These are phyloP conservation scores for Boletus pseudo-olivaceus DNA, from an alignment of 768 basidiomycete genomes.

Conservation along the genomic window DNA sequence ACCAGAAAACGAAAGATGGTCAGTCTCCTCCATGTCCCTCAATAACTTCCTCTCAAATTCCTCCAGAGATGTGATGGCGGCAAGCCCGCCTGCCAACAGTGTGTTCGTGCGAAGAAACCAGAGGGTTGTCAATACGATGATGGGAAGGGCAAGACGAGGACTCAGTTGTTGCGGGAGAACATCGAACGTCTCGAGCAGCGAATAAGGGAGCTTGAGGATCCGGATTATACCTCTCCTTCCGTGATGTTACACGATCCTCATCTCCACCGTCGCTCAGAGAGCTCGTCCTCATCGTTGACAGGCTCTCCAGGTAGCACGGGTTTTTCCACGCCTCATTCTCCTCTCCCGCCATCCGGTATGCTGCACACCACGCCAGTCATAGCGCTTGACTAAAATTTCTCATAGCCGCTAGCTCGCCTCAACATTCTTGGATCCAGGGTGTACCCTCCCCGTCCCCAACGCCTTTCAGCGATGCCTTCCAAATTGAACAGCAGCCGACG, in stretches of 20 bases:
- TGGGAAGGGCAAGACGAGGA: constrained; percentile 79
- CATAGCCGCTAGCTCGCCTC: constrained; percentile 47
- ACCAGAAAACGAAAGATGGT: constrained; percentile 72
- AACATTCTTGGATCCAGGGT: constrained; percentile 48
- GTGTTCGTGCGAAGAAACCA: constrained; percentile 70
- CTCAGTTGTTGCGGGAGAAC: constrained; percentile 74
- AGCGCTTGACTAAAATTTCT: constrained; percentile 6
- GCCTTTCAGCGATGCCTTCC: constrained; percentile 49
- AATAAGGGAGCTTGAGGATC: constrained; percentile 71
- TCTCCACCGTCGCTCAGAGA: constrained; percentile 37
- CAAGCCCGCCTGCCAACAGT: constrained; percentile 79
- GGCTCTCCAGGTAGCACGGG: constrained; percentile 52
- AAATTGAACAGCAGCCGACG: constrained; percentile 45
- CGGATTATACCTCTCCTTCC: constrained; percentile 65
- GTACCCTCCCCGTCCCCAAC: constrained; percentile 51
- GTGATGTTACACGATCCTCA: constrained; percentile 72
- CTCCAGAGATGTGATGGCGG: constrained; percentile 70
- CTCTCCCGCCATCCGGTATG: constrained; percentile 54
- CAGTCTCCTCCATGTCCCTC: constrained; percentile 5
- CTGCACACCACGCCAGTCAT: background rate
- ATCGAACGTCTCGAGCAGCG: constrained; percentile 69
- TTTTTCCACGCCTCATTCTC: constrained; percentile 54
- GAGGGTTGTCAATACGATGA: constrained; percentile 80
- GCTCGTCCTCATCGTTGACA: constrained; percentile 49
- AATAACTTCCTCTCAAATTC: constrained; percentile 9